phyloP scores from a whole-genome alignment of 1,139 yeast genomes.

The Geotrichum phurueaensis region DNA sequence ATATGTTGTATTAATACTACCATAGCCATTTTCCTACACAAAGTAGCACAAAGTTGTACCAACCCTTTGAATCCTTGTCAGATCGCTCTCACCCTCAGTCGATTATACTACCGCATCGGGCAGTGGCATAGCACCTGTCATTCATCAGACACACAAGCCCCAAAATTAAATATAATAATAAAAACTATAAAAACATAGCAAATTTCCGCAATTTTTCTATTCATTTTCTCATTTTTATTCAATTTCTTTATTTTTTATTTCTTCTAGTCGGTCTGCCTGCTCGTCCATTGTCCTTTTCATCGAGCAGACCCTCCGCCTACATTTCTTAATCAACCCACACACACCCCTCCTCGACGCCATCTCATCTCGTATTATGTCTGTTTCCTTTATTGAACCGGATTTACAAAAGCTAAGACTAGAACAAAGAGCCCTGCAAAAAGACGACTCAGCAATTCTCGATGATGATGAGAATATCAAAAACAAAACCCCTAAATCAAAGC shows the following conservation, averaged over 20 bases:
- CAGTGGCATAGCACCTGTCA: no score
- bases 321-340: no score
- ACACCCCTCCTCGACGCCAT: neutral
- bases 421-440: neutral
- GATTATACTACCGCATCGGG: no score
- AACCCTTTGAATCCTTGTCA: no score
- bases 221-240: neutral
- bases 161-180: neutral
- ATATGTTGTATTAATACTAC: no score
- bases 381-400: slow-evolving; percentile 15
- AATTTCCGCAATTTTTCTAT: neutral
- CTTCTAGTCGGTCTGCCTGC: neutral
- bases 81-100: no score
- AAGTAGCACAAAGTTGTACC: no score
- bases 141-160: no score
- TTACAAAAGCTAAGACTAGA: slow-evolving; percentile 4
- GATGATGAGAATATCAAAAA: neutral
- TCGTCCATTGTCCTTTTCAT: neutral
- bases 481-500: neutral
- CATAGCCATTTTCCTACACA: no score
- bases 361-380: slow-evolving; percentile 9
- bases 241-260: neutral
- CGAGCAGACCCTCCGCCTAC: neutral
- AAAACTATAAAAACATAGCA: neutral
- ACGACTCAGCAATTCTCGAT: neutral